phyloP scores from a whole-genome alignment of 2,329 filamentous ascomycete species.

The Dothistroma septosporum region DNA sequence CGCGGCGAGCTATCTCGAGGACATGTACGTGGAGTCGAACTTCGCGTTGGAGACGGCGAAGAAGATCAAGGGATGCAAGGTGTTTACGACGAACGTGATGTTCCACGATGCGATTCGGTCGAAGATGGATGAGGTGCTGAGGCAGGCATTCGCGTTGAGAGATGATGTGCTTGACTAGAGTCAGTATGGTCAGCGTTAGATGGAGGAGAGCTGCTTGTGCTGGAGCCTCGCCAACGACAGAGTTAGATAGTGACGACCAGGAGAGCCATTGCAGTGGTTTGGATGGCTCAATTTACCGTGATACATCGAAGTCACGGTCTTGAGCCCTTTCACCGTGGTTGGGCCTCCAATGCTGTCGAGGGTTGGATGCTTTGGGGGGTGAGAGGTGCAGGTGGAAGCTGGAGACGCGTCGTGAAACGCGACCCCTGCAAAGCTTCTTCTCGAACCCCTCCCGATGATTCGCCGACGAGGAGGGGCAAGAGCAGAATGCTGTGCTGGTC shows the following conservation, averaged over 20 bases:
- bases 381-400: too few species aligned
- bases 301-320: too few species aligned
- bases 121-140: slow-evolving; percentile 71
- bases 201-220: not conserved
- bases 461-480: too few species aligned
- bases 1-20: slow-evolving; percentile 75
- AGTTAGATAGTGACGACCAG: not conserved
- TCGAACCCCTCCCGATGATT: too few species aligned
- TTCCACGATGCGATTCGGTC: slow-evolving; percentile 79
- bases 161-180: slow-evolving; percentile 61
- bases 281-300: too few species aligned
- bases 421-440: too few species aligned
- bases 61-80: slow-evolving; percentile 70
- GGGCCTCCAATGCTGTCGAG: too few species aligned
- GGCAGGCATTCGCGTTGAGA: slow-evolving; percentile 69
- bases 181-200: not conserved
- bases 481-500: too few species aligned
- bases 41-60: slow-evolving; percentile 69
- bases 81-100: slow-evolving; percentile 79
- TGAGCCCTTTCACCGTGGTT: too few species aligned
- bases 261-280: too few species aligned
- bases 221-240: not conserved
- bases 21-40: slow-evolving; percentile 86
- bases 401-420: too few species aligned
- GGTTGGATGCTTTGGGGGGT: too few species aligned